A percentile compares a stretch with the other conserved stretches of the same genome.
Conservation (phyloP, 1,284 basidiomycete species). For the Trametes versicolor region DNA sequence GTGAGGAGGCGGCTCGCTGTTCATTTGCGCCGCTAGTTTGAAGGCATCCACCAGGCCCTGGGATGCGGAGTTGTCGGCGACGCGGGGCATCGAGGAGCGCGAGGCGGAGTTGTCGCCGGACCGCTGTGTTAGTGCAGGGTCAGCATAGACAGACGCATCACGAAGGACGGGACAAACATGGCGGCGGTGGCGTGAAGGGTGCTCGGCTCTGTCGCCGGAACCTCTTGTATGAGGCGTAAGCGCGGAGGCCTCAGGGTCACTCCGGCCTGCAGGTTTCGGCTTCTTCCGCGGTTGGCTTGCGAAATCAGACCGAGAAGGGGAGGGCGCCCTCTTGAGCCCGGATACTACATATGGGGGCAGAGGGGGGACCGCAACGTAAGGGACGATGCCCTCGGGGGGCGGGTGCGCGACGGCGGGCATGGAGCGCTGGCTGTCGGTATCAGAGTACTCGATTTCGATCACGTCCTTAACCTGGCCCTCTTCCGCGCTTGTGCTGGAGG, state of each 20-base stretch:
- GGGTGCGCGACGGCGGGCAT: background rate
- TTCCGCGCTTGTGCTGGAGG: background rate
- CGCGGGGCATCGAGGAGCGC: background rate
- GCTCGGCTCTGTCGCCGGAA: background rate
- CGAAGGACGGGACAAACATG: slow-evolving; percentile 2
- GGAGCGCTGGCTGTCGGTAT: background rate
- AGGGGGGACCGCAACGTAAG: slow-evolving; percentile 7
- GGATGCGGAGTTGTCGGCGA: background rate
- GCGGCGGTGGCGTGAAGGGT: background rate
- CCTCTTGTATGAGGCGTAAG: background rate
- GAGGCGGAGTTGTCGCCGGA: background rate
- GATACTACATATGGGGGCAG: background rate
- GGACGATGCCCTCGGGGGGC: background rate
- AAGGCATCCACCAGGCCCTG: background rate
- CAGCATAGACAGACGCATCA: background rate
- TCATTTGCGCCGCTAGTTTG: background rate
- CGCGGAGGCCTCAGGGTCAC: slow-evolving; percentile 2
- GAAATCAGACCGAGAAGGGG: background rate
- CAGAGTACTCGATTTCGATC: slow-evolving; percentile 5
- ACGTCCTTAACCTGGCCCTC: background rate
- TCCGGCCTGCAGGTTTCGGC: background rate
- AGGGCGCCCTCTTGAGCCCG: background rate
- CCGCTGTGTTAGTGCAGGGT: background rate
- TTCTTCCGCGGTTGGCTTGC: background rate
- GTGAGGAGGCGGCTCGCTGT: too few species aligned